Conservation (phyloP, 768 basidiomycete genomes). For the Mycena alexandri region DNA sequence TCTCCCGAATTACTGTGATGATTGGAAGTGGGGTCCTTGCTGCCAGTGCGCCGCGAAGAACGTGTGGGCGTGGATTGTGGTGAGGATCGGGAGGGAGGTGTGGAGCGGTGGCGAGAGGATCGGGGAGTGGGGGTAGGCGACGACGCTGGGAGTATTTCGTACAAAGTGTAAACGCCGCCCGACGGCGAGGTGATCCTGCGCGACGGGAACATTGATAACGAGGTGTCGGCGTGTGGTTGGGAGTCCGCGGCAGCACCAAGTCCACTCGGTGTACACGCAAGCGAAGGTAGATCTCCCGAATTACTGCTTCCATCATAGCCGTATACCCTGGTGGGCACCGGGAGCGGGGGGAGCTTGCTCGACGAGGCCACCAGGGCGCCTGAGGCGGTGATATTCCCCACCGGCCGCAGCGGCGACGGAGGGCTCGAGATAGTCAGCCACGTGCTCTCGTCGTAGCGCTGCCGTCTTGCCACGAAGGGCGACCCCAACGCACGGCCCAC, state of each 20-base stretch:
- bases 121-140: slow-evolving; percentile 1
- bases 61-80: not conserved
- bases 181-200: slow-evolving; percentile 9
- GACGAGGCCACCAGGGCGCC: slow-evolving; percentile 15
- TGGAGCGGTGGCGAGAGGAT: not conserved
- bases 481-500: not conserved
- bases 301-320: not conserved
- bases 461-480: slow-evolving; percentile 34
- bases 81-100: not conserved
- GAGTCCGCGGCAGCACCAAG: not conserved
- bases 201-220: not conserved
- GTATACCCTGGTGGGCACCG: not conserved
- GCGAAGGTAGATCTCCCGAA: not conserved
- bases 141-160: slow-evolving; percentile 27
- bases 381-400: slow-evolving; percentile 18
- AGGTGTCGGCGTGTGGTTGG: no score
- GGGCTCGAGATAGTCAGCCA: slow-evolving; percentile 25
- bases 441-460: slow-evolving; percentile 14
- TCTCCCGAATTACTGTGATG: not conserved
- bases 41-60: not conserved
- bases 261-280: not conserved
- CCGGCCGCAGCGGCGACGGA: slow-evolving; percentile 20
- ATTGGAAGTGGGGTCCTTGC: not conserved
- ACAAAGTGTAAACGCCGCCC: slow-evolving; percentile 30
- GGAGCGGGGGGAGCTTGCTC: slow-evolving; percentile 10